phyloP scores from a whole-genome alignment of 192 early-diverging fungal species.

The Coemansia sp. region DNA sequence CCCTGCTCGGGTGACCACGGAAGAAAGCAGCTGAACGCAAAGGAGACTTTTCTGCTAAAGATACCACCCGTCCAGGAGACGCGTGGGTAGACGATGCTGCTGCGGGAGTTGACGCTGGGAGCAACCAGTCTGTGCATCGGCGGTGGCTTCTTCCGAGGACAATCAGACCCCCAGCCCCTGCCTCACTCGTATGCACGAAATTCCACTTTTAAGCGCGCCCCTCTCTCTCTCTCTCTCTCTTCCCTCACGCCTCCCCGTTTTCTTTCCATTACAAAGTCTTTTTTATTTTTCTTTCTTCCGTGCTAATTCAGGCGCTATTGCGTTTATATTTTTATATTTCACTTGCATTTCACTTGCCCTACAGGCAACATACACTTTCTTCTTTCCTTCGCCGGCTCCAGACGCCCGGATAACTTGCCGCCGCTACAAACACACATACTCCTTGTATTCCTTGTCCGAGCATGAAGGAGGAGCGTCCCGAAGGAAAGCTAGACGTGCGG shows the following conservation, averaged over 20 bases:
- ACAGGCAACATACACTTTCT: neutral
- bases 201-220: no score
- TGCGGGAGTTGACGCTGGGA: no score
- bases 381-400: neutral
- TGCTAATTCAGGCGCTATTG: slow-evolving; percentile 1
- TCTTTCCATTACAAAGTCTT: neutral
- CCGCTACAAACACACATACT: neutral
- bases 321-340: slow-evolving; percentile 11
- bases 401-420: neutral
- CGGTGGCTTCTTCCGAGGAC: no score
- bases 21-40: no score
- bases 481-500: slow-evolving; percentile 48
- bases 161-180: no score
- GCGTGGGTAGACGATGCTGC: no score
- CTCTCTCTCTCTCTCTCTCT: neutral
- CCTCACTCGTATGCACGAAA: no score
- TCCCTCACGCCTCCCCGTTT: slow-evolving; percentile 1
- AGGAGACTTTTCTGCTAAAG: no score
- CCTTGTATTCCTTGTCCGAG: neutral
- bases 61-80: no score
- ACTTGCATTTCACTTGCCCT: slow-evolving; percentile 11
- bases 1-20: no score
- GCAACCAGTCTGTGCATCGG: no score
- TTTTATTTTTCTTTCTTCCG: slow-evolving; percentile 1
- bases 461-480: slow-evolving; percentile 17